These are phyloP conservation scores for Linanthus parryae DNA, from an alignment of 148 eudicot genomes.

Conservation along the genomic window DNA sequence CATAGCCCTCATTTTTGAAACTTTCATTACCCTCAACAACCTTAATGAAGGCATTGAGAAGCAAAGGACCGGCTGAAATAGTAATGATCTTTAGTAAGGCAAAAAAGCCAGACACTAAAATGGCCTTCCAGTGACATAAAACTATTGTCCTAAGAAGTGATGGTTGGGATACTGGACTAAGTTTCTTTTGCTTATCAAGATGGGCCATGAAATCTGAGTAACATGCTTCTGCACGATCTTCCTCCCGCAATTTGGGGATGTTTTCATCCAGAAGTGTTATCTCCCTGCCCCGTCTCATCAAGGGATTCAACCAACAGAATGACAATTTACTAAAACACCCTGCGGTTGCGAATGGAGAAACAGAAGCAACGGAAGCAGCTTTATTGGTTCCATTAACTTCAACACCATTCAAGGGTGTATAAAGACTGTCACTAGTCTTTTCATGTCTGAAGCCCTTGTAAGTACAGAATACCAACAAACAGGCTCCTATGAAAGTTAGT, in stretches of 20 bases:
- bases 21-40: conserved; percentile 71
- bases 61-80: conserved; percentile 70
- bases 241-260: conserved; percentile 48
- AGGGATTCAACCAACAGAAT: conserved; percentile 82
- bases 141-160: conserved; percentile 60
- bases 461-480: conserved; percentile 52
- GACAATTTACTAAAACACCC: conserved; percentile 55
- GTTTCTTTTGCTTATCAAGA: conserved; percentile 31
- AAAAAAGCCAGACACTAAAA: conserved; percentile 67
- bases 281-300: conserved; percentile 68
- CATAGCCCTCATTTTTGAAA: conserved; percentile 56
- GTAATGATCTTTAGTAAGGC: conserved; percentile 64
- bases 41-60: conserved; percentile 72
- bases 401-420: conserved; percentile 44
- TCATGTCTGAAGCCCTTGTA: conserved; percentile 43
- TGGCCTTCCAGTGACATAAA: conserved; percentile 59
- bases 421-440: conserved; percentile 27
- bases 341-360: conserved; percentile 52
- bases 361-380: conserved; percentile 20
- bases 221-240: conserved; percentile 66
- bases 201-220: conserved; percentile 37
- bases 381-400: conserved; percentile 23
- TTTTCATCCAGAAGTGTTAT: conserved; percentile 62
- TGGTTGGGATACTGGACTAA: conserved; percentile 31
- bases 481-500: conserved; percentile 52